Evolutionary conservation across 2,329 filamentous ascomycete genomes (phyloP).

Genomic region (Lachnellula hyalina): DNA sequence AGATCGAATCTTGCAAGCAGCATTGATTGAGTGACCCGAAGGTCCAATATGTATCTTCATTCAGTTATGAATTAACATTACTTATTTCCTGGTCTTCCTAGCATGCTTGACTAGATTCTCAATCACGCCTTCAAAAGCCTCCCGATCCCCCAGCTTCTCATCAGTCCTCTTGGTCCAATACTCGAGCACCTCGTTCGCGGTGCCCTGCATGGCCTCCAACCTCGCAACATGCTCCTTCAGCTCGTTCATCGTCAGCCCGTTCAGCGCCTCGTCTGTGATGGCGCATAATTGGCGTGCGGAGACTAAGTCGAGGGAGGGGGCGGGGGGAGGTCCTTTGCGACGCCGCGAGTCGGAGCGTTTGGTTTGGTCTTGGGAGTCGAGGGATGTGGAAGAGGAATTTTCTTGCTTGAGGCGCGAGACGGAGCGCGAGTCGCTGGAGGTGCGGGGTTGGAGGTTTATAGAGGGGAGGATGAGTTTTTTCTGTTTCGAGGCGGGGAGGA

Average conservation of each 20-base stretch:
- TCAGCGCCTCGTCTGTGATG: constrained; percentile 78
- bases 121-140: constrained; percentile 94
- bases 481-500: constrained; percentile 92
- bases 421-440: constrained; percentile 46
- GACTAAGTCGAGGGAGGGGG: constrained; percentile 73
- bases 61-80: not conserved
- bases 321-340: constrained; percentile 55
- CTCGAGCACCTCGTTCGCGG: constrained; percentile 71
- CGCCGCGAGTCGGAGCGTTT: constrained; percentile 37
- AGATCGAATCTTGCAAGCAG: too few species aligned
- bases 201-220: constrained; percentile 63
- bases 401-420: constrained; percentile 28
- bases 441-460: constrained; percentile 48
- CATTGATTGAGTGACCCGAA: not conserved
- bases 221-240: constrained; percentile 64
- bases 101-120: constrained; percentile 93
- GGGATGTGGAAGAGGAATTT: constrained; percentile 52
- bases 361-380: constrained; percentile 55
- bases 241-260: constrained; percentile 74
- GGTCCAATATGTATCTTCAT: too few species aligned
- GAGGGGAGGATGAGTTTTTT: constrained; percentile 95
- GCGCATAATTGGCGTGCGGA: constrained; percentile 72
- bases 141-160: constrained; percentile 82
- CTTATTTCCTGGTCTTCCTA: constrained; percentile 72
- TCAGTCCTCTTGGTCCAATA: constrained; percentile 87